Base-by-base conservation (phyloP, 2,329 filamentous ascomycete genomes). In the Talaromyces sp. region DNA sequence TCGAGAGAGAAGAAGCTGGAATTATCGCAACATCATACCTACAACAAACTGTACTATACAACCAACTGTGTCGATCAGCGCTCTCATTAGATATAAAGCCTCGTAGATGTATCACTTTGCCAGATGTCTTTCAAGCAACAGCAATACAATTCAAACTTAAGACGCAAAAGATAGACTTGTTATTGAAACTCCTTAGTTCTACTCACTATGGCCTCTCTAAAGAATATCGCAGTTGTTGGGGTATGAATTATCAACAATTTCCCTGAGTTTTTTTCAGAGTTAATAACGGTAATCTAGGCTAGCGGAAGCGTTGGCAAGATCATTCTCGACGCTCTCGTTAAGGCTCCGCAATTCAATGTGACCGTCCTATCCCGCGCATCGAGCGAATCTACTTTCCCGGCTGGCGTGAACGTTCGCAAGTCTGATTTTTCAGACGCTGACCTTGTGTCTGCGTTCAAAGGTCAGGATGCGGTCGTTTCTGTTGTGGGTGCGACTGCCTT, bases 391-490 rank as follows among this genome's bases (percentile, higher is more conserved):
- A 70, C 62, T 17, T 72, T 73, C 65, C 69, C 71, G 0, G 10
- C 66, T 3, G 60, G 64, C 10, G 66, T 73, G 43, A 69, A 47
- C 10, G 62, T 71, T 45, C 64, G 69, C 66, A 69, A 68, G 33
- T 67, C 70, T 50, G 69, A 74, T 58, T 75, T 73, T 64, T 72
- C 72, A 1, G 54, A 67, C 1, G 17, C 64, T 4, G 66, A 64
- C 63, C 70, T 77, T 3, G 67, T 69, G 37, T 49, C 68, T 13
- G 68, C 68, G 10, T 71, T 77, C 27, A 67, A 66, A 22, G 73
- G 72, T n/a, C 70, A 77, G 61, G 72, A 77, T 60, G 74, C 67
- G 2, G 67, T 78, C 4, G 69, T 78, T 64, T 76, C 73, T 6
- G 68, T 68, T 15, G 63, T 76, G 5, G 72, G 72, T 1, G 68